Conservation (phyloP, 768 basidiomycete species). For the Boletus rufocinnamomeus region DNA sequence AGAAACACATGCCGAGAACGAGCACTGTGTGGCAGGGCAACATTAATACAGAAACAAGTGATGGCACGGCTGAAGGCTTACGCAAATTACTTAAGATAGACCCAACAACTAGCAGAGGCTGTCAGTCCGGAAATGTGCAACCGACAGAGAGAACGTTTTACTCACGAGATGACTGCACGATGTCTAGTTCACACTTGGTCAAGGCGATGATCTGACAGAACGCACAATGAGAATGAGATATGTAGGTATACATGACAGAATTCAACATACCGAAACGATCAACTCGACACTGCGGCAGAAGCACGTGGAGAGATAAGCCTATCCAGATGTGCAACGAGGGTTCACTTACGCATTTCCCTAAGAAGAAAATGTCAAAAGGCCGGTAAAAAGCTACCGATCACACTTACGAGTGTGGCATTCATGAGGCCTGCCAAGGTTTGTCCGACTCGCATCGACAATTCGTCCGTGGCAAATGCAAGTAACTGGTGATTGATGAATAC, state of each 20-base stretch:
- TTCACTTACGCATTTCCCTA: conserved; percentile 36
- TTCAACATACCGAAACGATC: conserved; percentile 61
- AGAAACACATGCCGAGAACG: conserved; percentile 83
- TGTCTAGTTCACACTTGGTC: conserved; percentile 74
- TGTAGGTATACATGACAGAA: neutral
- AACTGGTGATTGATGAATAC: conserved; percentile 43
- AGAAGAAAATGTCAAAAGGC: neutral
- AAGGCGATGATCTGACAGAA: conserved; percentile 68
- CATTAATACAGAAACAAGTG: neutral
- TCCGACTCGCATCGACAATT: conserved; percentile 78
- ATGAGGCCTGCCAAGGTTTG: conserved; percentile 82
- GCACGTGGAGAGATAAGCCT: neutral
- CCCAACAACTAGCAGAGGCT: conserved; percentile 61
- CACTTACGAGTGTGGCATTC: conserved; percentile 77
- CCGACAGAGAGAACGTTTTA: conserved; percentile 1
- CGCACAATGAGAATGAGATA: neutral
- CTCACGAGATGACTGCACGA: conserved; percentile 81
- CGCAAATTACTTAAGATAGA: conserved; percentile 79
- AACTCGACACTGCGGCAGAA: conserved; percentile 46
- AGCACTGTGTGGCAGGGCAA: conserved; percentile 50
- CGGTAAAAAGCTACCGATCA: neutral
- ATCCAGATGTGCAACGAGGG: neutral
- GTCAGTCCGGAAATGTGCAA: conserved; percentile 2
- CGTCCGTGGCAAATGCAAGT: conserved; percentile 84
- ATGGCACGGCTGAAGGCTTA: conserved; percentile 30